Evolutionary conservation across 1,139 yeast genomes (phyloP).

Genomic region (Taiozyma sp.): DNA sequence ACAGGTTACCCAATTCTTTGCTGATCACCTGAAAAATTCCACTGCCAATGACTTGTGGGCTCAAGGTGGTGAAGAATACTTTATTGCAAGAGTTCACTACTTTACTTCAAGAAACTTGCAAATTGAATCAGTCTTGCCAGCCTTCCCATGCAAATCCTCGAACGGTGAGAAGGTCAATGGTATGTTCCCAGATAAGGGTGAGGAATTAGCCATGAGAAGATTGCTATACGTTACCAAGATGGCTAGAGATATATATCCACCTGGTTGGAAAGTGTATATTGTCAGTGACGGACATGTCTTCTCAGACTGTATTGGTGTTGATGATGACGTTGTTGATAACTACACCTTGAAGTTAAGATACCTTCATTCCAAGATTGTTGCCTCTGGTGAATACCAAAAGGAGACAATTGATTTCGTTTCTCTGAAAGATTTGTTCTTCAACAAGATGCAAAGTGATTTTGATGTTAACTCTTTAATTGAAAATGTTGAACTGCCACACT

Average conservation of each 20-base stretch:
- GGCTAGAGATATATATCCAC: conserved; percentile 37
- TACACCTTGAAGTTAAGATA: conserved; percentile 41
- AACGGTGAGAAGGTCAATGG: conserved; percentile 49
- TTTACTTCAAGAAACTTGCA: conserved; percentile 42
- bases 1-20: conserved; percentile 35
- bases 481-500: conserved; percentile 26
- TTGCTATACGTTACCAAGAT: conserved; percentile 29
- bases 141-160: conserved; percentile 60
- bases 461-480: conserved; percentile 24
- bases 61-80: conserved; percentile 37
- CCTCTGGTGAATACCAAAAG: conserved; percentile 20
- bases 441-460: conserved; percentile 21
- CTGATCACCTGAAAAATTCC: conserved; percentile 40
- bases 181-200: conserved; percentile 44
- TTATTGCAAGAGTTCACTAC: conserved; percentile 37
- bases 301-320: conserved; percentile 54
- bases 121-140: conserved; percentile 55
- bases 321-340: conserved; percentile 45
- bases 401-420: conserved; percentile 34
- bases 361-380: conserved; percentile 32
- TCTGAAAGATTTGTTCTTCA: conserved; percentile 32
- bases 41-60: conserved; percentile 45
- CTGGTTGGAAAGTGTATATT: conserved; percentile 50
- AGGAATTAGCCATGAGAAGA: conserved; percentile 33
- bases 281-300: conserved; percentile 65